phyloP scores from a whole-genome alignment of 2,329 filamentous ascomycete species.

The Fusarium sarcochroum region DNA sequence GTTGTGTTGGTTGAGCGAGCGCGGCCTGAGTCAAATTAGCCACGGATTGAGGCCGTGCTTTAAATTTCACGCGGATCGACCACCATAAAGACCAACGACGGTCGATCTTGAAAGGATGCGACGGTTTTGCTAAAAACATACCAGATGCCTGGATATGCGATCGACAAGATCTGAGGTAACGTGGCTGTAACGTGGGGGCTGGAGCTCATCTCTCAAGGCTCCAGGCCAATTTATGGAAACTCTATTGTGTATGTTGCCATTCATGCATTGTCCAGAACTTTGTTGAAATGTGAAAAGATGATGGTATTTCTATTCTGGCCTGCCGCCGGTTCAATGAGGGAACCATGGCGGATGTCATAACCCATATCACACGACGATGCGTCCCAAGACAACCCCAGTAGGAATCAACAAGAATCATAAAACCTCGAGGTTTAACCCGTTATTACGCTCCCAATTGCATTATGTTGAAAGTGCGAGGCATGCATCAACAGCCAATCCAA shows the following conservation, averaged over 20 bases:
- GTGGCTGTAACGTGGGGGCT: neutral
- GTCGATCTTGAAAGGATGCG: conserved; percentile 5
- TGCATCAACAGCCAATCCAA: conserved; percentile 87
- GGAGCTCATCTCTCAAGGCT: neutral
- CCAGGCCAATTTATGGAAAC: neutral
- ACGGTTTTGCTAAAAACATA: neutral
- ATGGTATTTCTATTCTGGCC: conserved; percentile 38
- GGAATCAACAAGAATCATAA: neutral
- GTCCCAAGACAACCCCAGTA: neutral
- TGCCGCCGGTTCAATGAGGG: conserved; percentile 4
- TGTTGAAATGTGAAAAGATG: conserved; percentile 8
- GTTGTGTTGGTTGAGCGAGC: neutral
- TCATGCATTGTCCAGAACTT: neutral
- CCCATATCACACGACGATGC: conserved; percentile 8
- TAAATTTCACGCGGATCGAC: neutral
- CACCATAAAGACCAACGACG: neutral
- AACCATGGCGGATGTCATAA: conserved; percentile 11
- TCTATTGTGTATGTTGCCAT: neutral
- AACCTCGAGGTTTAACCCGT: conserved; percentile 6
- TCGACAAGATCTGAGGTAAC: conserved; percentile 6
- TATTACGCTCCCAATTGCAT: conserved; percentile 18
- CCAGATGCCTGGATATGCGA: conserved; percentile 7
- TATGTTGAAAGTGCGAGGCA: conserved; percentile 78
- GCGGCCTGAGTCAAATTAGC: conserved; percentile 8
- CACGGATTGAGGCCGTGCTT: conserved; percentile 1